Evolutionary conservation across 805 yeast species (phyloP).

Genomic region (Barnettozyma pratensis): DNA sequence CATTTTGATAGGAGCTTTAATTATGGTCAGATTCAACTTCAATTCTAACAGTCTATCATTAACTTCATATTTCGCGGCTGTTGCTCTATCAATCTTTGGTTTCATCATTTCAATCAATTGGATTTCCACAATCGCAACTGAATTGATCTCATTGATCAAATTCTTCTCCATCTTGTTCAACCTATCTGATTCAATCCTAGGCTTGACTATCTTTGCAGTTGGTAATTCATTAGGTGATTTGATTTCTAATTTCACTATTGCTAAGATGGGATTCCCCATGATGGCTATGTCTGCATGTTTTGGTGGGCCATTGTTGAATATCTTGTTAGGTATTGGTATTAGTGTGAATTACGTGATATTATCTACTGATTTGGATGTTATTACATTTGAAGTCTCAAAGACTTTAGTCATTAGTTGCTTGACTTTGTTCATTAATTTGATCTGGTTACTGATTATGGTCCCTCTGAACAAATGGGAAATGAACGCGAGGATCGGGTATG

Average conservation of each 20-base stretch:
- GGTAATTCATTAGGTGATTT: conserved; percentile 93
- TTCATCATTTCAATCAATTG: conserved; percentile 65
- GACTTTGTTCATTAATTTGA: conserved; percentile 36
- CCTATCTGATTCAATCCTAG: conserved; percentile 75
- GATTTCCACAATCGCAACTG: conserved; percentile 46
- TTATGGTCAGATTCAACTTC: conserved; percentile 4
- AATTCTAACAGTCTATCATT: background rate
- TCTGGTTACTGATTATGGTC: conserved; percentile 33
- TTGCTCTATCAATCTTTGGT: conserved; percentile 41
- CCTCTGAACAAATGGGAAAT: conserved; percentile 45
- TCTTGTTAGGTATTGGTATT: conserved; percentile 74
- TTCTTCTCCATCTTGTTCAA: conserved; percentile 54
- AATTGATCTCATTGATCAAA: conserved; percentile 60
- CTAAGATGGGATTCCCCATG: conserved; percentile 78
- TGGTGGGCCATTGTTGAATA: conserved; percentile 84
- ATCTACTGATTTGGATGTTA: conserved; percentile 7
- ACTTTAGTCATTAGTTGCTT: conserved; percentile 34
- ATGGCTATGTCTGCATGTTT: conserved; percentile 95
- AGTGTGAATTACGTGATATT: conserved; percentile 50
- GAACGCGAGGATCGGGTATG: conserved; percentile 35
- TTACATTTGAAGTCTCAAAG: conserved; percentile 34
- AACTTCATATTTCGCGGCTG: background rate
- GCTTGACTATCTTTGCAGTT: conserved; percentile 85
- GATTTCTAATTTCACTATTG: conserved; percentile 77
- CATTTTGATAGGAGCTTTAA: conserved; percentile 4